A percentile compares a stretch with the other conserved stretches of the same genome.
phyloP scores from a whole-genome alignment of 2,329 filamentous ascomycete species.

The Calonectria pseudoreteaudii region DNA sequence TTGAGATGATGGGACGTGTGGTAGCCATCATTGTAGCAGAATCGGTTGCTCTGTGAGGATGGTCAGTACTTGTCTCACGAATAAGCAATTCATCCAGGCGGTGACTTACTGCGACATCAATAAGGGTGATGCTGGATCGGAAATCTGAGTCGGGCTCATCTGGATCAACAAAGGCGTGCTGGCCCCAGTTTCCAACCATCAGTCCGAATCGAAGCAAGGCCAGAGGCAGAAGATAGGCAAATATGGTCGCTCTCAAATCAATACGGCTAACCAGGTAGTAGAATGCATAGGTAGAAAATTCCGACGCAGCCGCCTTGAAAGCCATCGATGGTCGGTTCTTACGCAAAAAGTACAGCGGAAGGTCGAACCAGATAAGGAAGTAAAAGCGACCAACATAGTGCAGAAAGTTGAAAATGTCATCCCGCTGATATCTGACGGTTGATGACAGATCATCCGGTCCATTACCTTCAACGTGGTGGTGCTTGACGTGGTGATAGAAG shows the following conservation, averaged over 20 bases:
- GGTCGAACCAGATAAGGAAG: constrained; percentile 79
- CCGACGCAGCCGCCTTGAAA: constrained; percentile 69
- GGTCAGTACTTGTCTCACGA: not conserved
- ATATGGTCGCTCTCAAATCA: constrained; percentile 69
- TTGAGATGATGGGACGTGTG: constrained; percentile 86
- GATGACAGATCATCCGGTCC: constrained; percentile 81
- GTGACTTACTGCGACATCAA: constrained; percentile 79
- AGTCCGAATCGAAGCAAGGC: constrained; percentile 74
- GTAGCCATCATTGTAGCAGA: constrained; percentile 87
- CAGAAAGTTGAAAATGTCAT: constrained; percentile 74
- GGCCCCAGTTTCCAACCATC: constrained; percentile 88
- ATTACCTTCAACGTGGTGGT: constrained; percentile 86
- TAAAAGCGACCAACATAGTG: constrained; percentile 80
- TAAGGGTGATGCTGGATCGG: constrained; percentile 81
- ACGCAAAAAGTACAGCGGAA: constrained; percentile 78
- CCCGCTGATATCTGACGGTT: constrained; percentile 81
- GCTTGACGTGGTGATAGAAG: constrained; percentile 88
- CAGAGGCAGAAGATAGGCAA: constrained; percentile 76
- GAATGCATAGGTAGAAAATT: constrained; percentile 67
- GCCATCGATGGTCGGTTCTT: constrained; percentile 70
- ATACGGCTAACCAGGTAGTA: constrained; percentile 63
- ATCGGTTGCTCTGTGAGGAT: constrained; percentile 75
- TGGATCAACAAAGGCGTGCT: constrained; percentile 84
- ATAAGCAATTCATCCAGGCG: not conserved
- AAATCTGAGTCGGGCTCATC: constrained; percentile 82